These are phyloP conservation scores for Salix viminalis DNA, from an alignment of 345 rosid species.

Conservation along the genomic window DNA sequence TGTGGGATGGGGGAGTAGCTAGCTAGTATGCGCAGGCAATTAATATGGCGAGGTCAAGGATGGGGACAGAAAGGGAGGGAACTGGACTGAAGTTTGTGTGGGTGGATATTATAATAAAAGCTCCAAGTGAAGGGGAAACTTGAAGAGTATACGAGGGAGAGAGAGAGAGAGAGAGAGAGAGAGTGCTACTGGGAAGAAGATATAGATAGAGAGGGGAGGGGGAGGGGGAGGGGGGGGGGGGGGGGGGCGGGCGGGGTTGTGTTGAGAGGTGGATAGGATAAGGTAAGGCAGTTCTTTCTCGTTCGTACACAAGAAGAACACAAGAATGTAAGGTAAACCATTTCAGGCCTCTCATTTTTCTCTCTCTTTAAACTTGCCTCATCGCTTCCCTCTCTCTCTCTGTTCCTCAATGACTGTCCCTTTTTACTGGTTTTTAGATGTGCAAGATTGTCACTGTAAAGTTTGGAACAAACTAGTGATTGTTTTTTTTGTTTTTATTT, in stretches of 20 bases:
- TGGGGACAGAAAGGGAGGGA: neutral
- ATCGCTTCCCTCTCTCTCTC: neutral
- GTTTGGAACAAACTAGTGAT: neutral
- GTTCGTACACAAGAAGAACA: constrained; percentile 24
- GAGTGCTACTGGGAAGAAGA: neutral
- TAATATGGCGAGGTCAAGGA: neutral
- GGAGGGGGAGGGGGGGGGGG: neutral
- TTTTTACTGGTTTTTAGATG: neutral
- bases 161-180: neutral
- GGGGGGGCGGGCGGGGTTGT: neutral
- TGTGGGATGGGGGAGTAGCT: neutral
- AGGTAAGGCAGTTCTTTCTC: constrained; percentile 43
- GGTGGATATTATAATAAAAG: constrained; percentile 3
- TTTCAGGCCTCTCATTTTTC: constrained; percentile 61
- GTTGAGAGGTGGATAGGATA: constrained; percentile 54
- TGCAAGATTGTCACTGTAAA: neutral
- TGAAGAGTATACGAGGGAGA: neutral
- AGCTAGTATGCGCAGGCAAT: neutral
- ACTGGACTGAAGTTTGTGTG: constrained; percentile 1
- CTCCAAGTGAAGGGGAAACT: constrained; percentile 2
- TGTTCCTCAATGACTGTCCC: neutral
- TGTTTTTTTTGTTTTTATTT: too few relatives aligned
- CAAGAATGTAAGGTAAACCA: constrained; percentile 41
- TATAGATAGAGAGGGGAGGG: neutral
- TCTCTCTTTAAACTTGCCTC: neutral